Base-by-base conservation (phyloP, 192 early-diverging fungal species). In the Backusella luteola region DNA sequence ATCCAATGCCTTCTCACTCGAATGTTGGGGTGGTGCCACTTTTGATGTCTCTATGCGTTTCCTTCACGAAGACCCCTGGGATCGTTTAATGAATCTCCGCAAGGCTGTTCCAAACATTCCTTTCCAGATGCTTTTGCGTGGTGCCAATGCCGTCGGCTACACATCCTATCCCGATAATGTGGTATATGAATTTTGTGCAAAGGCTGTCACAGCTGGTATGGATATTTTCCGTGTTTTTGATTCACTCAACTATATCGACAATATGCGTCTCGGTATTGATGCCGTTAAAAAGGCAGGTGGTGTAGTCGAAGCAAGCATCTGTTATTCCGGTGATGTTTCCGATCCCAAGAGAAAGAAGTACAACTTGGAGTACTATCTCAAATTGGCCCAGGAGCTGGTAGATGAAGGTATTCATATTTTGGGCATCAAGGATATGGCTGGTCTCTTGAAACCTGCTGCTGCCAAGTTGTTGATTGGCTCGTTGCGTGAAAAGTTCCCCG, bases 221-320 rank as follows among this genome's bases (percentile, higher is more conserved):
- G 97, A 98, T 80, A 89, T 98, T 38, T 98, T 98, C 91, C 93
- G 97, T 78, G 93, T 98, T 36, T 98, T 98, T 85, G 97, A 98
- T 83, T 96, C 94, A 71, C 89, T 98, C 76, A 98, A 98, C 86
- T 98, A 98, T 69, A 87, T 94, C 29, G 95, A 97, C 80, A 98
- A 98, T 85, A 87, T 98, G 85, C 91, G 92, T 83, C 87, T 98
- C 1, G 97, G 97, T 66, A 96, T 97, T 71, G 93, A 94, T 68
- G 95, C 95, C 19, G 95, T 98, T 29, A 93, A 91, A 79, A 89
- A 92, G 78, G 97, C 97, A 15, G 95, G 95, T 38, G 97, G 97
- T 85, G 93, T 98, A 35, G 90, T 94, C 26, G 97, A 98, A 84
- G 96, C 93, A 6, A 90, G 93, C 1, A 90, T 98, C 36, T 93